Base-by-base conservation (phyloP, 2,329 filamentous ascomycete genomes). In the Trichoderma sp. region DNA sequence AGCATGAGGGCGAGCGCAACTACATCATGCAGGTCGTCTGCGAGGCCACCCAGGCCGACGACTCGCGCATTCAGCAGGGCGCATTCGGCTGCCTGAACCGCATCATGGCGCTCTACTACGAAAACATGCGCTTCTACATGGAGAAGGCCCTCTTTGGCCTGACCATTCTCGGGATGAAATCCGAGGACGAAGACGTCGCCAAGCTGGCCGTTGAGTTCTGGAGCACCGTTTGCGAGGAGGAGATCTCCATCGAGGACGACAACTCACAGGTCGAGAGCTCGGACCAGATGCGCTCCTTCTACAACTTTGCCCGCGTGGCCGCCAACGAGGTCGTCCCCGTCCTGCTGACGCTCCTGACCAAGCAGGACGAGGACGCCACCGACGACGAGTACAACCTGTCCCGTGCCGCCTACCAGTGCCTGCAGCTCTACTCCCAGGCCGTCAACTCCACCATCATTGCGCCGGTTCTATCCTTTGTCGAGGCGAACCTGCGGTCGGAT, bases 11-110 rank as follows among this genome's bases (percentile, higher is more conserved):
- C 73, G 95, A 99, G 84, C 90, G 95, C 71, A 99, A 99, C 82
- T 99, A 98, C 83, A 99, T 99, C 75, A 99, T 99, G 95, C 95
- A 99, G 82, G 95, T 99, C 70, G 92, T 99, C 74, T 99, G 95
- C 81, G 95, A 99, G 83, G 95, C 95, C 72, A 99, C 95, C 63
- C 95, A 99, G 81, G 93, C 94, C 72, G 85, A 90, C 1, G 95
- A 99, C 78, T 87, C 86, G 66, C 88, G 93, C 75, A 96, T 99
- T 78, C 93, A 98, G 79, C 92, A 97, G 77, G 93, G 93, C 67
- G 92, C 95, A 50, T 99, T 97, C 77, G 95, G 95, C 72, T 98
- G 95, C 78, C 82, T 99, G 71, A 99, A 99, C 85, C 89, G 95
- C 74, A 98, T 99, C 78, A 99, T 99, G 95, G 91, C 86, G 67